Evolutionary conservation across 352 stramenopile genomes (phyloP), one percentile per base, ranked within the genome.

Genomic region (Phytophthora ramorum): DNA sequence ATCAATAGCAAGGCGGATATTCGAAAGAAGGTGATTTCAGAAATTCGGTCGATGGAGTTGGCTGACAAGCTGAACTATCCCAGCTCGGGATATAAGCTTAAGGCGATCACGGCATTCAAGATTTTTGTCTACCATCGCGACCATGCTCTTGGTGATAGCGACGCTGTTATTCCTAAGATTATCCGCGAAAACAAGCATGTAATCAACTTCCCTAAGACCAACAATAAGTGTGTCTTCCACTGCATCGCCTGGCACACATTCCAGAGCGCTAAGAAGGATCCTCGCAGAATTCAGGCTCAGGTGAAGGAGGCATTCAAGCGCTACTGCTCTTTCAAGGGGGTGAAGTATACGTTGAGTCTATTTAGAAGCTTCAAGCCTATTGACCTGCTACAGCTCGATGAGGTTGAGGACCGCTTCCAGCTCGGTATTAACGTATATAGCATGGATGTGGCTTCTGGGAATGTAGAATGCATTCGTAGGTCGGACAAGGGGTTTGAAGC

Each of bases 121-220:
- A 49, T 66, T 35, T 38, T 46, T 28, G 56, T 67, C 16, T 59
- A 59, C 45, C 26, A 60, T 30, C 64, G 56, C 34, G 49, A 65
- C 17, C 57, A 69, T 58, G 47, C 26, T 69, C 13, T 3, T 1
- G 62, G 62, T 2, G 53, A 62, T 46, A 54, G 17, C 20, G 48
- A 63, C 22, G 51, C 45, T 38, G 37, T 66, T 1, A 66, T 72
- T 20, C 56, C 63, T 40, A 32, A 72, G 19, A 45, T 47, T 14
- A 67, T 70, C 28, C 50, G 49, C 24, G 52, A 57, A 7, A 69
- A 74, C 37, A 46, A 52, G 30, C 51, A 62, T 40, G 51, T 74
- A 24, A 66, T 70, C 48, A 63, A 74, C 47, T 70, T 74, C 38
- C 60, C 66, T 14, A 66, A 69, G 17, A 69, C 32, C 13, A 55